phyloP scores from a whole-genome alignment of 305 asterid genomes.

The Nicotiana rustica region DNA sequence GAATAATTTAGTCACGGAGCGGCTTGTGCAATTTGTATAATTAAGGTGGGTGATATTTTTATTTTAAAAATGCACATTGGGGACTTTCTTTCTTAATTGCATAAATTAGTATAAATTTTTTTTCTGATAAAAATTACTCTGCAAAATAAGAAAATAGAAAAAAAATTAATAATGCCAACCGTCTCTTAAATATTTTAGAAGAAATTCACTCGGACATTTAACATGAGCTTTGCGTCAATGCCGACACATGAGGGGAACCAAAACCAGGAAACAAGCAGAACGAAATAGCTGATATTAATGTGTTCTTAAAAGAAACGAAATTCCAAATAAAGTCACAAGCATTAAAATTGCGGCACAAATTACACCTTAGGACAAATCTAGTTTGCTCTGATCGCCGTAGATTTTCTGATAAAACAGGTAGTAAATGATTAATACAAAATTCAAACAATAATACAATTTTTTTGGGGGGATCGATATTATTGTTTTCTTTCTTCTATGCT shows the following conservation, averaged over 20 bases:
- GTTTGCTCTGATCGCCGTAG: background rate
- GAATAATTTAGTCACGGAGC: slow-evolving; percentile 29
- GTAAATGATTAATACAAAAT: slow-evolving; percentile 14
- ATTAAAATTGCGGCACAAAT: background rate
- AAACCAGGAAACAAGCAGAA: slow-evolving; percentile 24
- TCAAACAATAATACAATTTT: slow-evolving; percentile 12
- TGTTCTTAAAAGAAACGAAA: background rate
- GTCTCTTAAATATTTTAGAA: background rate
- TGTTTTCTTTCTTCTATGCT: slow-evolving; percentile 32
- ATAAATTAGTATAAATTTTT: background rate
- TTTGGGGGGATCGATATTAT: slow-evolving; percentile 3
- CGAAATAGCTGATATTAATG: background rate
- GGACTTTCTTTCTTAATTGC: background rate
- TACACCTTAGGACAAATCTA: background rate
- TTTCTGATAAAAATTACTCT: background rate
- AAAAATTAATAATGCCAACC: background rate
- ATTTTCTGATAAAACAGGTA: background rate
- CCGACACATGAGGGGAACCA: slow-evolving; percentile 34
- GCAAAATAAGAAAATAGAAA: background rate
- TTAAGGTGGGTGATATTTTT: background rate
- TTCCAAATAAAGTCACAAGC: background rate
- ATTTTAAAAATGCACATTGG: background rate
- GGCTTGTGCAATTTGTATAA: slow-evolving; percentile 20
- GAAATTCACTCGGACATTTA: background rate
- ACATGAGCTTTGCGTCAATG: slow-evolving; percentile 5